These are phyloP conservation scores for Puccinia polysora DNA, from an alignment of 1,284 basidiomycete genomes.

Conservation along the genomic window DNA sequence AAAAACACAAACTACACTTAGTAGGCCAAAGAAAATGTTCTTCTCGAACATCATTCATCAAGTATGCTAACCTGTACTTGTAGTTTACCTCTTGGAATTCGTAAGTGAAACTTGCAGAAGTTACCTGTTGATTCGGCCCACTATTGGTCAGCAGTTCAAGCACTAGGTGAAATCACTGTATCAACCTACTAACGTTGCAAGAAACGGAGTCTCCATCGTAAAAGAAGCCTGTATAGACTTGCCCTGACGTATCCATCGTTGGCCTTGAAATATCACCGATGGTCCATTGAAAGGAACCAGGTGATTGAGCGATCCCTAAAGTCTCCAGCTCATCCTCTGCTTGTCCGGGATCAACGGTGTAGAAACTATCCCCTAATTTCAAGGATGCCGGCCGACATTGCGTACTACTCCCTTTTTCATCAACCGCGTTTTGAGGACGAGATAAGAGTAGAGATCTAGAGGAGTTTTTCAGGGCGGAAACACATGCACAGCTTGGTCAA, in stretches of 20 bases:
- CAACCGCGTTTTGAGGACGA: conserved; percentile 1
- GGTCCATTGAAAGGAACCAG: conserved; percentile 35
- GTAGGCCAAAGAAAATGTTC: not conserved
- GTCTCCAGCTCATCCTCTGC: conserved; percentile 2
- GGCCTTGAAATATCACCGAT: conserved; percentile 35
- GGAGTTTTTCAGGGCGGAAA: not conserved
- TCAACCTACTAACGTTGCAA: conserved; percentile 26
- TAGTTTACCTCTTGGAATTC: conserved; percentile 29
- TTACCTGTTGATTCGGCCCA: conserved; percentile 12
- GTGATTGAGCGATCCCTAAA: not conserved
- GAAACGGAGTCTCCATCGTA: conserved; percentile 26
- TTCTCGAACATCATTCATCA: too few relatives aligned
- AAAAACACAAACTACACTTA: not conserved
- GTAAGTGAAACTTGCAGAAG: conserved; percentile 24
- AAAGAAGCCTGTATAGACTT: conserved; percentile 25
- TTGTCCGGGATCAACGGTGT: conserved; percentile 13
- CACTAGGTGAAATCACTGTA: too few relatives aligned
- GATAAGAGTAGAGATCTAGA: conserved; percentile 29
- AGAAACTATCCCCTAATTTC: conserved; percentile 21
- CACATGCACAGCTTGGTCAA: not conserved
- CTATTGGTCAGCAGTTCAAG: too few relatives aligned
- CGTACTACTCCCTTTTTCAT: conserved; percentile 7
- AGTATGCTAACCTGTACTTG: conserved; percentile 34
- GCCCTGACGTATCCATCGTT: not conserved
- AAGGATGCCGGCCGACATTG: conserved; percentile 16